These are phyloP conservation scores for Ophiocordyceps polyrhachis-furcata DNA, from an alignment of 2,329 filamentous ascomycete species.

Conservation along the genomic window DNA sequence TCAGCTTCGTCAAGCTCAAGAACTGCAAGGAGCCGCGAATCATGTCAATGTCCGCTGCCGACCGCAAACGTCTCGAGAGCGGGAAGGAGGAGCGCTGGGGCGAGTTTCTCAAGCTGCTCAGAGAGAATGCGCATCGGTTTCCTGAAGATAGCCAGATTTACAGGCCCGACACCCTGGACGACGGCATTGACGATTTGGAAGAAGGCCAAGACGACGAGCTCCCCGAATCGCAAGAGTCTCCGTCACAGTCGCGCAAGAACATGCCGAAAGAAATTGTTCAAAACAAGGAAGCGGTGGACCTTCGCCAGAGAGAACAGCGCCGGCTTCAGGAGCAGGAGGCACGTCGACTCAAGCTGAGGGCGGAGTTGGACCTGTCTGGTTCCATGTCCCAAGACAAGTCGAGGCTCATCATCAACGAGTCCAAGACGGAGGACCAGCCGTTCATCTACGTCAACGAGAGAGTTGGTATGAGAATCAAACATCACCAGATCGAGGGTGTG, in stretches of 20 bases:
- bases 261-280: conserved; percentile 15
- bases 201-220: conserved; percentile 4
- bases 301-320: conserved; percentile 35
- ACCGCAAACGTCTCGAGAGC: conserved; percentile 5
- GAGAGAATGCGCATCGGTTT: conserved; percentile 8
- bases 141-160: conserved; percentile 16
- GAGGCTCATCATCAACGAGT: conserved; percentile 46
- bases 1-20: conserved; percentile 11
- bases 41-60: conserved; percentile 4
- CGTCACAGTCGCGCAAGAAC: conserved; percentile 6
- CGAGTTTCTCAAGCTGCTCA: conserved; percentile 11
- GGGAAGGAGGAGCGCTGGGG: conserved; percentile 5
- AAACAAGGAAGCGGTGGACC: conserved; percentile 22
- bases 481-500: conserved; percentile 65
- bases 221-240: neutral
- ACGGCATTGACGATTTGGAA: conserved; percentile 4
- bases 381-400: conserved; percentile 24
- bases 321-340: conserved; percentile 34
- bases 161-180: conserved; percentile 7
- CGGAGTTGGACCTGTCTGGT: conserved; percentile 23
- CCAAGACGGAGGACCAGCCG: conserved; percentile 38
- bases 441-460: conserved; percentile 45
- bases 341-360: conserved; percentile 28
- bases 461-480: conserved; percentile 50
- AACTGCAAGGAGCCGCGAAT: conserved; percentile 7